Evolutionary conservation across 176 grass and related monocot species (phyloP).

Genomic region (Zizania latifolia): DNA sequence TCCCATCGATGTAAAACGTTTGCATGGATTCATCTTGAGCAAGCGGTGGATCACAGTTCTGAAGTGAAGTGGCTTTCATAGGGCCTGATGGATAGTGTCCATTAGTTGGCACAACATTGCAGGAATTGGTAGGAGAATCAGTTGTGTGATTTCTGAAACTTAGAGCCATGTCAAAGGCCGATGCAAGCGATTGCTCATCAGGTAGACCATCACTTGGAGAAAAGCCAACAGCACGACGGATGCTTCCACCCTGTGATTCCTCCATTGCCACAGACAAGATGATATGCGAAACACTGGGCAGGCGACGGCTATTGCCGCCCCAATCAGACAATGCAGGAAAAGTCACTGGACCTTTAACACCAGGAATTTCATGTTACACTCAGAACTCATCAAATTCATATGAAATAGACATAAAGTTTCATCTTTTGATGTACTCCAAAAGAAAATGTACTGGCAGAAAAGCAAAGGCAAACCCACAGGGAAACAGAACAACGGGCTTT

Average conservation of each 20-base stretch:
- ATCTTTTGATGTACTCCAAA: not conserved
- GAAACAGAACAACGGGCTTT: constrained; percentile 31
- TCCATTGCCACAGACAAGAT: constrained; percentile 35
- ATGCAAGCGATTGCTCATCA: constrained; percentile 42
- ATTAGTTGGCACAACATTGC: constrained; percentile 14
- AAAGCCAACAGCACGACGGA: not conserved
- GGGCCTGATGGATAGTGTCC: constrained; percentile 11
- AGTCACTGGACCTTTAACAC: constrained; percentile 24
- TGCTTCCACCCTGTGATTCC: constrained; percentile 1
- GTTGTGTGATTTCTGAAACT: constrained; percentile 18
- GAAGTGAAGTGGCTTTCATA: not conserved
- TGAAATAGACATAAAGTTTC: not conserved
- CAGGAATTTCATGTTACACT: constrained; percentile 4
- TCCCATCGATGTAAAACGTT: constrained; percentile 33
- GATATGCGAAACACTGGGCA: not conserved
- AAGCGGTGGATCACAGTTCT: not conserved
- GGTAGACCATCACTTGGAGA: constrained; percentile 12
- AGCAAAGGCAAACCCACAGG: constrained; percentile 14
- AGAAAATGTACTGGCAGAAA: constrained; percentile 13
- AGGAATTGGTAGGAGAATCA: not conserved
- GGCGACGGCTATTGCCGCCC: not conserved
- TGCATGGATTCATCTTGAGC: constrained; percentile 18
- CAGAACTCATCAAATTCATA: not conserved
- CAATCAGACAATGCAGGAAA: constrained; percentile 43
- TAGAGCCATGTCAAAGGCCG: constrained; percentile 37